Base-by-base conservation (phyloP, 768 basidiomycete genomes). In the Chalciporus sphaerocephalus region DNA sequence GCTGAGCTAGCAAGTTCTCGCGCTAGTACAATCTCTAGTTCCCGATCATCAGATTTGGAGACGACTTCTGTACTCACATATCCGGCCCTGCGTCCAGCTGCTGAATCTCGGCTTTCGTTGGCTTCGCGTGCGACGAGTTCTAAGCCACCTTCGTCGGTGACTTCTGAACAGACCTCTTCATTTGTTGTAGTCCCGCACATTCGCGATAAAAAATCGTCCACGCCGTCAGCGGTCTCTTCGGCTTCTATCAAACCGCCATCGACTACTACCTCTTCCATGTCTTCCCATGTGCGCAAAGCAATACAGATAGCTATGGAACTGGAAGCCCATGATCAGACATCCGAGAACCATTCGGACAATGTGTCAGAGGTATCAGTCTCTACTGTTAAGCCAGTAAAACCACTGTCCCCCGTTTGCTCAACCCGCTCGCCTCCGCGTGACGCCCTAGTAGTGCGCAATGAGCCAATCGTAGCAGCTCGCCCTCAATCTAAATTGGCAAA, bases 401-500 rank as follows among this genome's bases (percentile, higher is more conserved):
- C 39, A 20, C 52, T 24, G 34, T 56, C 62, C 22, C 53, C 55
- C 16, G 17, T 52, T n/a, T 53, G 59, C 24, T 52, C 53, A 4
- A 30, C 61, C n/a, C 57, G 62, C 30, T 54, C 62, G 18, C 12
- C 41, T n/a, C 48, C 48, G 35, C 13, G 44, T 32, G 51, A 54
- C 15, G 28, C 48, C 18, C 33, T 46, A 28, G 40, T 51, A 34
- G 21, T 47, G 40, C 47, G 23, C 46, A 40, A 21, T 30, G 57
- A 61, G 44, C 16, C 55, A 43, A 44, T 59, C 28, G 22, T 39
- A n/a, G 54, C 50, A 38, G 38, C 64, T 41, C 74, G 74, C 23
- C 70, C 70, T 36, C 75, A 76, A n/a, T 89, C 89, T 9, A 87
- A 90, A 58, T 71, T 92, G 9, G 84, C 85, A 7, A 71, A 80